Evolutionary conservation across 805 yeast genomes (phyloP).

Genomic region (Ogataea henricii): DNA sequence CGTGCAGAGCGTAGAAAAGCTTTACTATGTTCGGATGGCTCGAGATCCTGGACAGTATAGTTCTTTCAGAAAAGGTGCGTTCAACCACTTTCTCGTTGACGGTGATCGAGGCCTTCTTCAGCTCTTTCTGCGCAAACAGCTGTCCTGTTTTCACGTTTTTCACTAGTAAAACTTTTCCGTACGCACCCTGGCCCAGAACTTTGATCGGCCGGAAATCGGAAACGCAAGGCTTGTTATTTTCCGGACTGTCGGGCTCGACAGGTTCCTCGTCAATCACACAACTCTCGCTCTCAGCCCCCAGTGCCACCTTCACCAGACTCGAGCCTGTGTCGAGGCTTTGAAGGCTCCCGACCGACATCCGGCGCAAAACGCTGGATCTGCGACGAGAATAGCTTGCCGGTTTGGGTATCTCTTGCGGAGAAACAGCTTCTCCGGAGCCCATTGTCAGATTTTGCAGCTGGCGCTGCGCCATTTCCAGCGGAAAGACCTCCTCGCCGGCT

Average conservation of each 20-base stretch:
- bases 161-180: constrained; percentile 80
- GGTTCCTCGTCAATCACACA: constrained; percentile 15
- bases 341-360: constrained; percentile 31
- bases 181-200: constrained; percentile 83
- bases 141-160: constrained; percentile 58
- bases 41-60: constrained; percentile 60
- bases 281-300: constrained; percentile 12
- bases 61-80: constrained; percentile 75
- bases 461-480: background rate
- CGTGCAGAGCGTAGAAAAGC: constrained; percentile 82
- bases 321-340: constrained; percentile 8
- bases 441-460: background rate
- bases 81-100: constrained; percentile 56
- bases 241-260: background rate
- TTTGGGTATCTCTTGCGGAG: background rate
- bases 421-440: background rate
- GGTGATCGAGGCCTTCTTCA: constrained; percentile 74
- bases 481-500: background rate
- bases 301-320: constrained; percentile 11
- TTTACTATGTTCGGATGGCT: constrained; percentile 83
- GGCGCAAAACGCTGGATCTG: constrained; percentile 31
- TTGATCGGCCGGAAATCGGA: constrained; percentile 67
- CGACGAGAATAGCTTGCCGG: constrained; percentile 15
- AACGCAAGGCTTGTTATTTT: constrained; percentile 23
- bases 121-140: constrained; percentile 81